Evolutionary conservation across 2,329 filamentous ascomycete genomes (phyloP), one percentile per base, ranked within the genome.

Genomic region (Alternaria ethzedia): DNA sequence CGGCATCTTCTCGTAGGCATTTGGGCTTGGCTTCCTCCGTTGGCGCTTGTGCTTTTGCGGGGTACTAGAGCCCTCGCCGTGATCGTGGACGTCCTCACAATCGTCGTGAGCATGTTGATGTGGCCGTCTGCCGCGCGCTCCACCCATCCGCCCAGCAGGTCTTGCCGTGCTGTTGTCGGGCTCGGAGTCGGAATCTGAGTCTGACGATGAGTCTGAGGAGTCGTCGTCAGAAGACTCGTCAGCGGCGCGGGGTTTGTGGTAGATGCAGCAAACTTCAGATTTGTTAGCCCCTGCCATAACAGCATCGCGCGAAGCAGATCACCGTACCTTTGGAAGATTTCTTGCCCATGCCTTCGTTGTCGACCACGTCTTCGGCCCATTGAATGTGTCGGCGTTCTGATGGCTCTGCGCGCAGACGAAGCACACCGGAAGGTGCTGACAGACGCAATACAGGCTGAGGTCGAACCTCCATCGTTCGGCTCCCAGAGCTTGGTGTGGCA

Each of bases 271-370:
- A n/a, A 98, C 96, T 97, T 43, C 23, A 20, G 2, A 2, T 12
- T 25, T 25, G 46, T 63, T 46, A 60, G 61, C 4, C 32, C 13
- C 11, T 26, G 12, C 36, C 20, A 32, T 43, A 21, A 26, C 21
- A 44, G 10, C 23, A 36, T 49, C 17, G 50, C 17, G 44, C 44
- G 13, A 50, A 20, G 7, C 8, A 9, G n/a, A 11, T 23, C 12
- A 17, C 13, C 44, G 23, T 80, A 95, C 93, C 92, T 88, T 99
- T 99, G 17, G 93, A 97, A 68, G 89, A 95, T 83, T 98, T 99
- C 81, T 92, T 92, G 8, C 94, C 94, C 79, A 98, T 86, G 5
- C 93, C 93, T 81, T 99, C 96, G 76, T 99, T 99, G 81, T 99
- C 94, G 3, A 99, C 86, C 7, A 97, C 94, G 75, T 93, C 91